Evolutionary conservation across 176 grass and related monocot genomes (phyloP).

Genomic region (Musa schizocarpa): DNA sequence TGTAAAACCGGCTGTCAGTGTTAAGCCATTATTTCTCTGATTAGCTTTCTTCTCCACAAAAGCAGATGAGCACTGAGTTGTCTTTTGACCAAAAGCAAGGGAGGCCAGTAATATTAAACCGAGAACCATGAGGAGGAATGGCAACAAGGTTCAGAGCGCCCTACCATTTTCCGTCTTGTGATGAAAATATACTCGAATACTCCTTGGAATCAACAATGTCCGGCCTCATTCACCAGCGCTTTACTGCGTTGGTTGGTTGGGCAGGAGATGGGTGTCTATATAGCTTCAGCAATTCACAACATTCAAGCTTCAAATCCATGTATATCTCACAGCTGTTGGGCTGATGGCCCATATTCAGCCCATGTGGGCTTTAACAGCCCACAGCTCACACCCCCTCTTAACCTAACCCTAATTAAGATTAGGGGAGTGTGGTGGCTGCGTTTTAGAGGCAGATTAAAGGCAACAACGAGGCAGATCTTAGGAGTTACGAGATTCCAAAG

Average conservation of each 20-base stretch:
- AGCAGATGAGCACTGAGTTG: background rate
- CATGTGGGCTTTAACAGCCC: too few relatives aligned
- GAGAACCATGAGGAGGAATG: background rate
- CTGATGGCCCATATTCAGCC: too few relatives aligned
- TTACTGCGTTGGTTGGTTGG: background rate
- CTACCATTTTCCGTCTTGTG: background rate
- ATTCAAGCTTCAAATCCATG: too few relatives aligned
- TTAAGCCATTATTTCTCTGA: background rate
- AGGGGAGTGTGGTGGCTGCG: too few relatives aligned
- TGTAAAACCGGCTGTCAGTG: background rate
- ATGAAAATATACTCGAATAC: background rate
- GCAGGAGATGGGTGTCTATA: background rate
- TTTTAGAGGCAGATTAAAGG: too few relatives aligned
- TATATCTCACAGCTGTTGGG: too few relatives aligned
- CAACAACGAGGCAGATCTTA: too few relatives aligned
- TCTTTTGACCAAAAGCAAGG: slow-evolving; percentile 8
- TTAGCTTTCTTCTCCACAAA: background rate
- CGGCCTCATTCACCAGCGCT: background rate
- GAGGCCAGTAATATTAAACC: background rate
- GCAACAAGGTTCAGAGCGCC: background rate
- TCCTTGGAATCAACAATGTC: background rate
- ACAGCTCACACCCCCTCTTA: too few relatives aligned
- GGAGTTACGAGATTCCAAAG: too few relatives aligned
- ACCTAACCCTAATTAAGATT: too few relatives aligned
- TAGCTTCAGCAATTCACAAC: too few relatives aligned